Conservation (phyloP, 2,329 filamentous ascomycete species). For the Fulvia fulva region DNA sequence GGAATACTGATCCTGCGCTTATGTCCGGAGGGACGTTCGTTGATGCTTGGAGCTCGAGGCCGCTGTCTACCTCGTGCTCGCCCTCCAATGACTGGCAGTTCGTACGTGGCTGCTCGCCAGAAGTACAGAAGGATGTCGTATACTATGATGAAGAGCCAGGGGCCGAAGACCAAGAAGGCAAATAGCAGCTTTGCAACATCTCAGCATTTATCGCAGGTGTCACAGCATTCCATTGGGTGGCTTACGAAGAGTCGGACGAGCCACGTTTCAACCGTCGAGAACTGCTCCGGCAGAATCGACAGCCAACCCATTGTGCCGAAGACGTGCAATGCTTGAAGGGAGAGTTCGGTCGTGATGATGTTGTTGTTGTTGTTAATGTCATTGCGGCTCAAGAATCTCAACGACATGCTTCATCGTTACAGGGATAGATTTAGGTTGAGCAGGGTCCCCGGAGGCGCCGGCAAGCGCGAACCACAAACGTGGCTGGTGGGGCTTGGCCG, state of each 20-base stretch:
- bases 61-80: constrained; percentile 56
- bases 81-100: constrained; percentile 58
- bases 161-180: constrained; percentile 57
- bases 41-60: constrained; percentile 60
- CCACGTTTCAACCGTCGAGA: constrained; percentile 59
- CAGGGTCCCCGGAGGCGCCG: too few species aligned
- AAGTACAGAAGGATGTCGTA: constrained; percentile 63
- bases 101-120: constrained; percentile 55
- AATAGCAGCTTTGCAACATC: constrained; percentile 52
- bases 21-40: constrained; percentile 52
- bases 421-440: too few species aligned
- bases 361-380: constrained; percentile 8
- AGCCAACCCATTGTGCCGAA: constrained; percentile 56
- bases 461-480: too few species aligned
- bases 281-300: constrained; percentile 59
- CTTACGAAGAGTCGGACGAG: constrained; percentile 60
- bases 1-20: constrained; percentile 43
- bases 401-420: not conserved
- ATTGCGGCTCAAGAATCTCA: constrained; percentile 4
- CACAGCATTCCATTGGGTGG: constrained; percentile 17
- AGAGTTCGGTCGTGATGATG: constrained; percentile 1
- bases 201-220: constrained; percentile 8
- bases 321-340: not conserved
- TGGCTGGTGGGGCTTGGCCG: not conserved
- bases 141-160: constrained; percentile 58